A percentile compares a stretch with the other conserved stretches of the same genome.
Evolutionary conservation across 176 grass and related monocot species (phyloP).

Genomic region (Aegilops bicornis): DNA sequence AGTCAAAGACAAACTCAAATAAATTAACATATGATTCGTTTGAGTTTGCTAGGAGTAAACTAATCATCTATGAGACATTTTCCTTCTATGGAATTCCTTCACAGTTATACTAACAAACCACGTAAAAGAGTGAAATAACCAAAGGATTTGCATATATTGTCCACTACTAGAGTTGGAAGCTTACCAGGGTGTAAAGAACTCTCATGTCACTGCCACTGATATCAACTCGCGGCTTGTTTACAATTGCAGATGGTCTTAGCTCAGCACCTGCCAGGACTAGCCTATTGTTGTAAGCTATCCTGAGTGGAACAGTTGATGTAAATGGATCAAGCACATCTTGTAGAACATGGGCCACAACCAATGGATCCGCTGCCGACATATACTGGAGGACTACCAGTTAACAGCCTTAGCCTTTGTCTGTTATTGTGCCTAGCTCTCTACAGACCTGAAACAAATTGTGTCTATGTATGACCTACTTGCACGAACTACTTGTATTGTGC

Average conservation of each 20-base stretch:
- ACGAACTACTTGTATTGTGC: slow-evolving; percentile 5
- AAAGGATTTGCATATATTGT: background rate
- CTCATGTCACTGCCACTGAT: slow-evolving; percentile 59
- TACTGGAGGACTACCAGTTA: background rate
- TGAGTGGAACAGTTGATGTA: slow-evolving; percentile 39
- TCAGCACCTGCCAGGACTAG: slow-evolving; percentile 50
- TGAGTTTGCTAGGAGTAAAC: background rate
- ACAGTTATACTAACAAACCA: background rate
- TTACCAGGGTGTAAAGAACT: slow-evolving; percentile 78
- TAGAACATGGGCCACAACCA: slow-evolving; percentile 49
- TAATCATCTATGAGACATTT: background rate
- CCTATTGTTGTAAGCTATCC: slow-evolving; percentile 56
- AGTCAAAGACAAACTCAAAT: slow-evolving; percentile 13
- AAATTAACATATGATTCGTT: slow-evolving; percentile 5
- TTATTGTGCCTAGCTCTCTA: slow-evolving; percentile 26
- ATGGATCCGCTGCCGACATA: slow-evolving; percentile 37
- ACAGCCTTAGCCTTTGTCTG: background rate
- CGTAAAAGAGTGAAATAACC: background rate
- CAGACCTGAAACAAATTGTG: slow-evolving; percentile 8
- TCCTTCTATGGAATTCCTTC: background rate
- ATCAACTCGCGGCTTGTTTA: slow-evolving; percentile 54
- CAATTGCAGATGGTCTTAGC: slow-evolving; percentile 57
- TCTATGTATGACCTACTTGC: slow-evolving; percentile 41
- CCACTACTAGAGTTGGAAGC: background rate
- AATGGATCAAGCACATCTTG: slow-evolving; percentile 72